Base-by-base conservation (phyloP, 2,329 filamentous ascomycete species). In the Conoideocrella luteorostrata region DNA sequence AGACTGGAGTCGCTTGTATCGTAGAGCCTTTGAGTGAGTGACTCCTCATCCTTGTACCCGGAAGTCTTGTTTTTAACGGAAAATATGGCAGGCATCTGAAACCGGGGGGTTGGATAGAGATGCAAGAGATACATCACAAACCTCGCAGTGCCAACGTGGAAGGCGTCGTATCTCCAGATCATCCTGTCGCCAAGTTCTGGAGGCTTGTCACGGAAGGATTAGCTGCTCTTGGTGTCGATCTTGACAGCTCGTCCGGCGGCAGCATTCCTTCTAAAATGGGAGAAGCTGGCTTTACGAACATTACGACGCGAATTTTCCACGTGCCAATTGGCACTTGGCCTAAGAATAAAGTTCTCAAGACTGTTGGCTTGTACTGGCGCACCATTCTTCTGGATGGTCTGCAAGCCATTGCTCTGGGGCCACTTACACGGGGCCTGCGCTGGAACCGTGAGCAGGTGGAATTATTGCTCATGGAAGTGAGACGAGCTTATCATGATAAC, bases 251-350 rank as follows among this genome's bases (percentile, higher is more conserved):
- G 2, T 61, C 68, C 10, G 64, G 63, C 13, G 61, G 68, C 17
- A 56, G 60, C 13, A 57, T 76, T 24, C 64, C 68, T 7, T 52
- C 62, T 13, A 61, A 65, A 58, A 71, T 78, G 64, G 65, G 68
- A 33, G 65, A 72, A 21, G 70, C 68, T 10, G 75, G 75, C 12
- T 75, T 77, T 51, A 55, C 64, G 36, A 76, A 78, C 50, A 68
- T 79, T 32, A 69, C 63, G 1, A 68, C 75, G 53, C 64, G 63
- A 15, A 55, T 71, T 12, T 71, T 74, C 43, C 71, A 72, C 56
- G 63, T 78, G 4, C 76, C 76, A 2, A 69, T 78, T 28, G 76
- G 75, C 1, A 68, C 69, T 0, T 78, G 74, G 74, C 69, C 74
- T 4, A 71, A 66, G 46, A 74, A 77, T 47, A 67, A 68, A 44